These are phyloP conservation scores for Alternaria triticimaculans DNA, from an alignment of 2,329 filamentous ascomycete genomes.

Conservation along the genomic window DNA sequence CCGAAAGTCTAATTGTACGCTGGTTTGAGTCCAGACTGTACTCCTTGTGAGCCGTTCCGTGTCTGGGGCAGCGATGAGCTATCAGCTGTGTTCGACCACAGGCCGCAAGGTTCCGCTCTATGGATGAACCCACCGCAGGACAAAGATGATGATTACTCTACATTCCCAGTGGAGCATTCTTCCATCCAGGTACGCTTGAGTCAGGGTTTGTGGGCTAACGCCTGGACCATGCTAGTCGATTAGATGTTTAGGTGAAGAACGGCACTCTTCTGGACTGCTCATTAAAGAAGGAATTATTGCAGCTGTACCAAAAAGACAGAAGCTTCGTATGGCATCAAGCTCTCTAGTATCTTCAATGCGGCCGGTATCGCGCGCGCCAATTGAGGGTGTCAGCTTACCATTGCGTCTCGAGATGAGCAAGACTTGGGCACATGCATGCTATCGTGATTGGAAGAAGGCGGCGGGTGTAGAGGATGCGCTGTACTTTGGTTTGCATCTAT, in stretches of 20 bases:
- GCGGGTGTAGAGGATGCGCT: neutral
- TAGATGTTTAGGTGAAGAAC: conserved; percentile 1
- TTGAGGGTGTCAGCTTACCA: conserved; percentile 3
- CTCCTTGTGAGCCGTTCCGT: conserved; percentile 24
- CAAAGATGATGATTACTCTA: conserved; percentile 33
- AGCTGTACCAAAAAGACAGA: conserved; percentile 17
- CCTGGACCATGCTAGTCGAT: neutral
- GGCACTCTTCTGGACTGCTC: neutral
- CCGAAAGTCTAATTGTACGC: conserved; percentile 29
- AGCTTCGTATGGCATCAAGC: conserved; percentile 26
- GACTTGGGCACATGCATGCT: neutral
- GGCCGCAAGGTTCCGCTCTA: conserved; percentile 19
- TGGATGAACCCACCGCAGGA: conserved; percentile 32
- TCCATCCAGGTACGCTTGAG: conserved; percentile 7
- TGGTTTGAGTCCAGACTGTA: conserved; percentile 9
- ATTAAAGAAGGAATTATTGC: neutral
- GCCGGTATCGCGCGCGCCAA: conserved; percentile 32
- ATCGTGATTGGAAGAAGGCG: neutral
- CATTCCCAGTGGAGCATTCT: conserved; percentile 25
- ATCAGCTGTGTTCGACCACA: conserved; percentile 33
- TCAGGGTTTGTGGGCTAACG: neutral
- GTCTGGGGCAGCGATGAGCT: conserved; percentile 23
- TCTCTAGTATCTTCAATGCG: conserved; percentile 26
- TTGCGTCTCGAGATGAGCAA: neutral
- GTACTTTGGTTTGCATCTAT: neutral